Conservation (phyloP, 352 stramenopile species). For the Phytophthora colocasiae region DNA sequence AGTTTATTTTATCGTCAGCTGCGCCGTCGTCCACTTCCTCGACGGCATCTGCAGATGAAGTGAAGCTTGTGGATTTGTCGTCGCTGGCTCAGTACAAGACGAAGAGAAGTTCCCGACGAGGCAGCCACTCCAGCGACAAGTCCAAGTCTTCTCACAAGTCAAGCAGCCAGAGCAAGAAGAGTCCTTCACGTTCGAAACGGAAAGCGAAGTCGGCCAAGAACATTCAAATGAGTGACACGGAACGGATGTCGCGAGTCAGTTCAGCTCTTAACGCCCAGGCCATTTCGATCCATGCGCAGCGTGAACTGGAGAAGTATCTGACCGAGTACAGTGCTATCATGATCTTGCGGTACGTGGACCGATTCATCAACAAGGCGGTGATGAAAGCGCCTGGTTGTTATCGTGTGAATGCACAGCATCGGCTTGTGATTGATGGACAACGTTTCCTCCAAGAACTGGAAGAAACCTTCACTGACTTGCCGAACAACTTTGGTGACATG, state of each 20-base stretch:
- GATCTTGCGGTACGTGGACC: slow-evolving; percentile 82
- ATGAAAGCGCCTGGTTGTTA: slow-evolving; percentile 77
- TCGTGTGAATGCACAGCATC: slow-evolving; percentile 52
- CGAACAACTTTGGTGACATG: slow-evolving; percentile 54
- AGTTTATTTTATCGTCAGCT: slow-evolving; percentile 25
- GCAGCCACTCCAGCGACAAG: slow-evolving; percentile 30
- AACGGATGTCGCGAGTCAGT: slow-evolving; percentile 66
- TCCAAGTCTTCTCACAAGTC: slow-evolving; percentile 34
- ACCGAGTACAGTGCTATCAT: slow-evolving; percentile 85
- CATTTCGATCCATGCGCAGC: slow-evolving; percentile 75
- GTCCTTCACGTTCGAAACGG: slow-evolving; percentile 34
- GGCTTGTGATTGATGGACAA: slow-evolving; percentile 72
- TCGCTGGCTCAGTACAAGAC: slow-evolving; percentile 33
- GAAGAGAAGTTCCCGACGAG: slow-evolving; percentile 25
- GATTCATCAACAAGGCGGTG: slow-evolving; percentile 79
- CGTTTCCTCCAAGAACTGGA: slow-evolving; percentile 75
- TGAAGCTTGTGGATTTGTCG: slow-evolving; percentile 38
- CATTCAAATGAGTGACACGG: slow-evolving; percentile 48
- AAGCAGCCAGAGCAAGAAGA: slow-evolving; percentile 25
- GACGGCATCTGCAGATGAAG: slow-evolving; percentile 23
- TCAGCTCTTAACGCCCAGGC: slow-evolving; percentile 67
- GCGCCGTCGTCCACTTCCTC: slow-evolving; percentile 30
- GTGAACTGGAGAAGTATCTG: slow-evolving; percentile 70
- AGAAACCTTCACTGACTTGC: slow-evolving; percentile 67
- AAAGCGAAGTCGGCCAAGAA: slow-evolving; percentile 51